Percentiles rank a stretch among this genome's conserved stretches.
phyloP scores from a whole-genome alignment of 306 rosid species.

The Trifolium subterraneum region DNA sequence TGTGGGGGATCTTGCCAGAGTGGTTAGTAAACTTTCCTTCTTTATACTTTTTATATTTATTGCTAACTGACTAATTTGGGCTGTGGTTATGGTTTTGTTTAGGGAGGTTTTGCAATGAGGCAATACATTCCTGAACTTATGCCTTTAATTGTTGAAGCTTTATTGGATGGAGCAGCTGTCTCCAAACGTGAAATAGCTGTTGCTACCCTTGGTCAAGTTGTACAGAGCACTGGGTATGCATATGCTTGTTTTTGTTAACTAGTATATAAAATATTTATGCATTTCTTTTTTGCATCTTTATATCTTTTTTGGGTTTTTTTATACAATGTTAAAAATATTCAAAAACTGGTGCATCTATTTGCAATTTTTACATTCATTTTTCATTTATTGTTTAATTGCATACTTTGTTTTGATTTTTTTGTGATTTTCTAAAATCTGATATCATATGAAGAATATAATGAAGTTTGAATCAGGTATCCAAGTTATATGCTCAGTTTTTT shows the following conservation, averaged over 20 bases:
- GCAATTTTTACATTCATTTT: constrained; percentile 29
- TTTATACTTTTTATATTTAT: constrained; percentile 8
- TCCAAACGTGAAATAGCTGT: constrained; percentile 95
- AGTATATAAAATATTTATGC: constrained; percentile 15
- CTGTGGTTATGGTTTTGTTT: constrained; percentile 45
- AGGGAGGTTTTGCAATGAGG: constrained; percentile 99
- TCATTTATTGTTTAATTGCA: neutral
- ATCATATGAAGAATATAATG: constrained; percentile 15
- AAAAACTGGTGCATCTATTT: constrained; percentile 24
- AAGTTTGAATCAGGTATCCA: constrained; percentile 34
- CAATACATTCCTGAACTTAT: constrained; percentile 96
- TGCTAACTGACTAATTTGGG: constrained; percentile 30
- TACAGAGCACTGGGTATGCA: constrained; percentile 97
- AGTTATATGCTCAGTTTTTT: constrained; percentile 33
- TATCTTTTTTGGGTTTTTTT: constrained; percentile 18
- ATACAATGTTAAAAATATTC: constrained; percentile 22
- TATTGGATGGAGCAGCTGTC: constrained; percentile 95
- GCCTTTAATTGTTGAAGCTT: constrained; percentile 97
- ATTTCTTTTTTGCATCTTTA: constrained; percentile 33
- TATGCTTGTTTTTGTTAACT: constrained; percentile 32
- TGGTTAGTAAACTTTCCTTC: constrained; percentile 69
- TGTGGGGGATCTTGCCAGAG: constrained; percentile 99
- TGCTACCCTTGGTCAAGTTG: constrained; percentile 98
- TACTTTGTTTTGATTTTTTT: neutral
- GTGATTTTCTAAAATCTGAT: constrained; percentile 26